Evolutionary conservation across 441 rosid genomes (phyloP), one percentile per base, ranked within the genome.

Genomic region (Adansonia grandidieri): DNA sequence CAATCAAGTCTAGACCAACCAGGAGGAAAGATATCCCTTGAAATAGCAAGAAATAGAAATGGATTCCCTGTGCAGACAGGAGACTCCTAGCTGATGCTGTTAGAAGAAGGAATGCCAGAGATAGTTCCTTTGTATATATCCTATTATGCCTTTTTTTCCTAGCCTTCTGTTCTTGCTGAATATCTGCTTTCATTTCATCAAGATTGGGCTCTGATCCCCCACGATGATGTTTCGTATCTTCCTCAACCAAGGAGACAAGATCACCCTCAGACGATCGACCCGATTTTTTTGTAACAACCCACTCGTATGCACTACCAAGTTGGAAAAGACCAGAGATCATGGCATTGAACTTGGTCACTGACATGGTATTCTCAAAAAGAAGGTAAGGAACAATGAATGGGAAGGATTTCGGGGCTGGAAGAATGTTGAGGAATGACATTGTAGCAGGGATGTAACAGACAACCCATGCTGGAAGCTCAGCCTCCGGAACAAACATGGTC

Each of bases 401-500:
- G 81, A 95, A 95, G 11, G 97, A 85, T 82, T 90, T 92, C 3
- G 97, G 98, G 15, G 98, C 90, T 0, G 98, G 98, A 42, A 95
- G 93, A 78, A 95, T 93, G 85, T 95, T 95, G 71, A 95, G 96
- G 85, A 95, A 89, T 5, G 98, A 95, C 98, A 95, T 93, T 40
- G 96, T 92, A 14, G 97, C 98, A 1, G 98, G 98, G 61, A 95
- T 95, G 86, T 93, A 95, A 77, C 98, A 95, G 24, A 95, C 98
- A 63, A 95, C 97, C 98, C 98, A 95, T 44, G 92, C 88, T 0
- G 97, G 98, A n/a, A 95, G 94, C 86, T 92, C 87, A 4, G 98
- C 97, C 85, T 95, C 98, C 0, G 98, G 98, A 24, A 95, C 79
- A 22, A 95, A 95, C 98, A 95, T 95, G 5, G 98, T 95, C 98